Conservation (phyloP, 2,329 filamentous ascomycete species). For the Arthroderma sp. region DNA sequence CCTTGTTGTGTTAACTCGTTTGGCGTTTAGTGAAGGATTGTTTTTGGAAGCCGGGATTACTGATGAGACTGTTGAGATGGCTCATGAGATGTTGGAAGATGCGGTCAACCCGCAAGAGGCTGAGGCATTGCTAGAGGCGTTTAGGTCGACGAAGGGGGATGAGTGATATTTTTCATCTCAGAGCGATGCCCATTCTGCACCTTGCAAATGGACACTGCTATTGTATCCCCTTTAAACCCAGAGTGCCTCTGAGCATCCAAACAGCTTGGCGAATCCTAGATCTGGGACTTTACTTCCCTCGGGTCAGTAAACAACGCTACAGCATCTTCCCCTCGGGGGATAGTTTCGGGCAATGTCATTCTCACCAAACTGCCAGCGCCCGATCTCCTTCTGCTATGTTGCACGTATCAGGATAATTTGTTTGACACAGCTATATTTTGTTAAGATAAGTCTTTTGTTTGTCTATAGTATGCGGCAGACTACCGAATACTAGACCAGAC, state of each 20-base stretch:
- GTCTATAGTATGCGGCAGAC: neutral
- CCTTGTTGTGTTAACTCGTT: constrained; percentile 62
- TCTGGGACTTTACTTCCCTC: too few relatives aligned
- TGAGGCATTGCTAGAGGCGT: constrained; percentile 44
- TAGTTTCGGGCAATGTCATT: too few relatives aligned
- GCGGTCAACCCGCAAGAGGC: constrained; percentile 69
- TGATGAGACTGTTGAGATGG: constrained; percentile 65
- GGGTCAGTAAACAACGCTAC: too few relatives aligned
- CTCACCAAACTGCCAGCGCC: too few relatives aligned
- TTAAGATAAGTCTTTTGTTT: neutral
- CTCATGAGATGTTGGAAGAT: constrained; percentile 68
- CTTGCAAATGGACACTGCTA: too few relatives aligned
- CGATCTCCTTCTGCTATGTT: too few relatives aligned
- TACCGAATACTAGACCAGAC: neutral
- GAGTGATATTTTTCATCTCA: constrained; percentile 11
- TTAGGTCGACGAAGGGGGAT: constrained; percentile 28
- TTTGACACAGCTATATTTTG: neutral
- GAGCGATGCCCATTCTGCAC: too few relatives aligned
- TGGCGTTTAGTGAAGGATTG: constrained; percentile 75
- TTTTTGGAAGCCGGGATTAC: constrained; percentile 67
- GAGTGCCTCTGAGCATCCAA: too few relatives aligned
- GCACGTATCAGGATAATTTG: too few relatives aligned
- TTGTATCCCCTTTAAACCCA: too few relatives aligned
- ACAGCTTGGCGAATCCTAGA: too few relatives aligned
- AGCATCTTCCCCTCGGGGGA: too few relatives aligned